Percentiles rank a stretch among this genome's conserved stretches.
Conservation (phyloP, 371 early-diverging fungal species). For the Batrachochytrium dendrobatidis region DNA sequence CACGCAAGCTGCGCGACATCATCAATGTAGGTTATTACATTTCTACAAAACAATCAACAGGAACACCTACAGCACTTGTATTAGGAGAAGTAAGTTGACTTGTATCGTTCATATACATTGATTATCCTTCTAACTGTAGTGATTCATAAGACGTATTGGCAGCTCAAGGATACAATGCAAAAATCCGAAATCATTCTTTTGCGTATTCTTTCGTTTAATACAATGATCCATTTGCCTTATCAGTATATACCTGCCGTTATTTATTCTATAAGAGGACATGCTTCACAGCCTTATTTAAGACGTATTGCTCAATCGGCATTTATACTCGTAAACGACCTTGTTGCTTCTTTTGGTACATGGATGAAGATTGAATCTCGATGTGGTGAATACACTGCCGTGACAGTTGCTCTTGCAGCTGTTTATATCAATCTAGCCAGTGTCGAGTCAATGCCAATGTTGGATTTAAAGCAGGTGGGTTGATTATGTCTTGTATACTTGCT, state of each 20-base stretch:
- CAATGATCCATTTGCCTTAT: not conserved
- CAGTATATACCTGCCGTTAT: not conserved
- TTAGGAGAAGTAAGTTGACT: not conserved
- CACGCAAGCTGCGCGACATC: conserved; percentile 50
- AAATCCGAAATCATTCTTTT: conserved; percentile 6
- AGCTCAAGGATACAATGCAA: not conserved
- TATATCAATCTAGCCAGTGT: too few relatives aligned
- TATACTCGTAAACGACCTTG: too few relatives aligned
- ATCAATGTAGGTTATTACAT: conserved; percentile 50
- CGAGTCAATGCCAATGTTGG: too few relatives aligned
- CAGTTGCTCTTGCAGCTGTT: too few relatives aligned
- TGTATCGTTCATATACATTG: conserved; percentile 4
- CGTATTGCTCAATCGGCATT: too few relatives aligned
- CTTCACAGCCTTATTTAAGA: too few relatives aligned
- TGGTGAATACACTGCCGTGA: too few relatives aligned
- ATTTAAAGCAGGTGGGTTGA: too few relatives aligned
- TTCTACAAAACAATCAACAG: conserved; percentile 1
- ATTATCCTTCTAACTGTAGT: not conserved
- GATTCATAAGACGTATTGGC: not conserved
- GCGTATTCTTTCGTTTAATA: conserved; percentile 6
- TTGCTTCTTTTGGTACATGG: too few relatives aligned
- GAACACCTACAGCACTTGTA: not conserved
- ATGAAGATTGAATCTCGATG: too few relatives aligned
- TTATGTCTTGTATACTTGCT: too few relatives aligned
- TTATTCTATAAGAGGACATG: too few relatives aligned